Evolutionary conservation across 306 rosid species (phyloP).

Genomic region (Alnus glutinosa): DNA sequence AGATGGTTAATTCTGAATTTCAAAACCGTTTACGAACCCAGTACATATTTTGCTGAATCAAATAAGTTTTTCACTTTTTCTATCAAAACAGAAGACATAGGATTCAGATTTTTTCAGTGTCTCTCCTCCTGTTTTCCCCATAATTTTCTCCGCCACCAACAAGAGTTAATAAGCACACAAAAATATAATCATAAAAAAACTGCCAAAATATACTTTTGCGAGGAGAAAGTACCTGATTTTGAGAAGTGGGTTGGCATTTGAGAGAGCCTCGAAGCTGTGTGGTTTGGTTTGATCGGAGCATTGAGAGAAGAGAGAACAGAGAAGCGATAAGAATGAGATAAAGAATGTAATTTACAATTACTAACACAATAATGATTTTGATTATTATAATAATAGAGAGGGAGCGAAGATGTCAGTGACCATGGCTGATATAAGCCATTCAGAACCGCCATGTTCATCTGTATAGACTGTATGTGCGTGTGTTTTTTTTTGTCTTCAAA

Average conservation of each 20-base stretch:
- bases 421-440: slow-evolving; percentile 55
- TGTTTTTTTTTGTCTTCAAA: background rate
- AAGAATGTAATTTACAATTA: slow-evolving; percentile 34
- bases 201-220: background rate
- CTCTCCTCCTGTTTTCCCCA: background rate
- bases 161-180: slow-evolving; percentile 1
- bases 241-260: slow-evolving; percentile 38
- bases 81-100: background rate
- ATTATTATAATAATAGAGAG: slow-evolving; percentile 20
- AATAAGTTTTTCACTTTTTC: background rate
- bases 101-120: background rate
- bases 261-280: slow-evolving; percentile 35
- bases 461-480: background rate
- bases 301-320: slow-evolving; percentile 32
- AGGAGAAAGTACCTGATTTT: slow-evolving; percentile 52
- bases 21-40: background rate
- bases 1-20: background rate
- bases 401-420: slow-evolving; percentile 42
- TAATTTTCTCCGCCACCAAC: background rate
- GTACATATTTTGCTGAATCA: background rate
- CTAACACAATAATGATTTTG: slow-evolving; percentile 2
- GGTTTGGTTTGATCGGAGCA: slow-evolving; percentile 20
- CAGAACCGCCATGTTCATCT: slow-evolving; percentile 54
- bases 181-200: slow-evolving; percentile 5
- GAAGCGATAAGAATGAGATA: slow-evolving; percentile 33